Evolutionary conservation across 306 rosid species (phyloP).

Genomic region (Castanea crenata): DNA sequence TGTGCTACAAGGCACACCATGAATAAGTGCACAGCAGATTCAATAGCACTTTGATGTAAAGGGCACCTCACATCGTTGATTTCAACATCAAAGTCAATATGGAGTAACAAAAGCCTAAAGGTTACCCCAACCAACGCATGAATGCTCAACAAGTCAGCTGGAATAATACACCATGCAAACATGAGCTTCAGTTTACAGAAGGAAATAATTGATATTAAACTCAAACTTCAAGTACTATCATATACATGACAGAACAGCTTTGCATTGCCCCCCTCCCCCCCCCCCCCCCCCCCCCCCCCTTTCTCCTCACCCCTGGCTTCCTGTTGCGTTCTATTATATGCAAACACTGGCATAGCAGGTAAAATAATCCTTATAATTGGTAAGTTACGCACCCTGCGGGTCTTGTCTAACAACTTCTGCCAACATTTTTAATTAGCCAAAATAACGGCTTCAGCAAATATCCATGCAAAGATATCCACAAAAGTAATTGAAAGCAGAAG

Average conservation of each 20-base stretch:
- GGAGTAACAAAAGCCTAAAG: slow-evolving; percentile 8
- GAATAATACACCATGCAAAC: slow-evolving; percentile 44
- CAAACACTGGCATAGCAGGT: too few relatives aligned
- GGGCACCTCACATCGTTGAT: too few relatives aligned
- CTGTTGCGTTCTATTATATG: too few relatives aligned
- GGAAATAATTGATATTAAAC: background rate
- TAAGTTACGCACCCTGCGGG: too few relatives aligned
- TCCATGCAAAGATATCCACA: background rate
- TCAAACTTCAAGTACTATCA: background rate
- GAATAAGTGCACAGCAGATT: too few relatives aligned
- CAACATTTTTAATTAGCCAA: background rate
- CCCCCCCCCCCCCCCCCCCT: too few relatives aligned
- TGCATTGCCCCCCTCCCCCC: too few relatives aligned
- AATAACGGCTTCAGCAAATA: background rate
- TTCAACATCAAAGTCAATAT: slow-evolving; percentile 3
- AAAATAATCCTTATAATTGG: too few relatives aligned
- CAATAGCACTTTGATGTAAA: too few relatives aligned
- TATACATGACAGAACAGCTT: background rate
- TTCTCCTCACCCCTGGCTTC: too few relatives aligned
- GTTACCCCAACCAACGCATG: slow-evolving; percentile 65
- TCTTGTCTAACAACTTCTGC: background rate
- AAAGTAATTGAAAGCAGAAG: background rate
- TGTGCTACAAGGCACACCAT: too few relatives aligned
- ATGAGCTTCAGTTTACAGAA: slow-evolving; percentile 27
- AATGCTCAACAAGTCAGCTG: slow-evolving; percentile 60